phyloP scores from a whole-genome alignment of 306 rosid genomes.

The Lablab purpureus region DNA sequence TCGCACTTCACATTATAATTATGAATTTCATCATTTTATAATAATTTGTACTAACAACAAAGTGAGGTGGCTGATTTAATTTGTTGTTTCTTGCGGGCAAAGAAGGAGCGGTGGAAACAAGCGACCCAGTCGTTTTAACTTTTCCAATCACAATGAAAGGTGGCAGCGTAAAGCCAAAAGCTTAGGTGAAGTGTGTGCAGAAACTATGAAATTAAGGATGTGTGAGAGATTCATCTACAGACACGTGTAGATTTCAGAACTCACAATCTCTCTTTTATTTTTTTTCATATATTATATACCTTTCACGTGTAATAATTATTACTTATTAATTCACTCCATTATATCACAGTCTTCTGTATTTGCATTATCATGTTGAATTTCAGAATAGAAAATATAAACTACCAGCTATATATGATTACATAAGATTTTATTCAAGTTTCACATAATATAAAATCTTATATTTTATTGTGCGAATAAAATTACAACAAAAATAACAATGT shows the following conservation, averaged over 20 bases:
- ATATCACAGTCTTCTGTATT: not conserved
- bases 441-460: too few relatives aligned
- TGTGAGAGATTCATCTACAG: conserved; percentile 27
- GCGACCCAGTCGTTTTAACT: conserved; percentile 43
- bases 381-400: not conserved
- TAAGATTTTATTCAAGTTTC: too few relatives aligned
- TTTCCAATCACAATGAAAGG: conserved; percentile 44
- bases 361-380: not conserved
- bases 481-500: too few relatives aligned
- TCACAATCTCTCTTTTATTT: not conserved
- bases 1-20: too few relatives aligned
- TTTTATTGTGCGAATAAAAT: too few relatives aligned
- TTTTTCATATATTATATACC: not conserved
- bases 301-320: conserved; percentile 33
- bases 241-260: conserved; percentile 57
- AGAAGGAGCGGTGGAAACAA: conserved; percentile 35
- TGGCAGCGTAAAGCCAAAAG: conserved; percentile 63
- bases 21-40: too few relatives aligned
- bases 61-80: conserved; percentile 12
- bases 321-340: not conserved
- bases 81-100: conserved; percentile 53
- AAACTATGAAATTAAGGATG: conserved; percentile 45
- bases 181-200: conserved; percentile 61
- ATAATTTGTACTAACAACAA: not conserved
- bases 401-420: not conserved